Evolutionary conservation across 1,284 basidiomycete species (phyloP).

Genomic region (Apiotrichum mycotoxinovorans): DNA sequence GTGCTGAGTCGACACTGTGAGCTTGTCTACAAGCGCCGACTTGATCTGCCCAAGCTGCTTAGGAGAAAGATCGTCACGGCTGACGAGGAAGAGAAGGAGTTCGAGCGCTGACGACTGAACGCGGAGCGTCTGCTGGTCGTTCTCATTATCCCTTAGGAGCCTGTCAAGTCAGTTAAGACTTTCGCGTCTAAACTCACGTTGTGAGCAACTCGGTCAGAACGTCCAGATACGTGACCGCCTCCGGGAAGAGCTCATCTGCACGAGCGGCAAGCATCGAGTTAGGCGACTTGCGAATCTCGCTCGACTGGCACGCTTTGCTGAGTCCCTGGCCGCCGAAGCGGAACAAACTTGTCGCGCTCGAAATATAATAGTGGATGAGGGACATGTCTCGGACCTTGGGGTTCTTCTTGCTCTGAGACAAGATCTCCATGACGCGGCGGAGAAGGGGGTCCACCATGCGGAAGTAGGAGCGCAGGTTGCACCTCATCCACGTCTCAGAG

Average conservation of each 20-base stretch:
- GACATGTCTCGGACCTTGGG: slow-evolving; percentile 11
- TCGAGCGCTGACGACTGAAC: slow-evolving; percentile 75
- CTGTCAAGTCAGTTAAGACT: background rate
- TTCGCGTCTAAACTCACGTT: background rate
- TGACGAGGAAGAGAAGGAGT: slow-evolving; percentile 73
- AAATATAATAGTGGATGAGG: slow-evolving; percentile 41
- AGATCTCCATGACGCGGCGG: slow-evolving; percentile 53
- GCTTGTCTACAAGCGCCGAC: slow-evolving; percentile 65
- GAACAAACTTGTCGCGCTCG: slow-evolving; percentile 71
- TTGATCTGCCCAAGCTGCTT: slow-evolving; percentile 64
- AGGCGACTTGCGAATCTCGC: slow-evolving; percentile 23
- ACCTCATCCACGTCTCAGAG: slow-evolving; percentile 93
- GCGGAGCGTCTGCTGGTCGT: slow-evolving; percentile 48
- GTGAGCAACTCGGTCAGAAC: slow-evolving; percentile 12
- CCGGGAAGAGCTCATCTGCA: slow-evolving; percentile 10
- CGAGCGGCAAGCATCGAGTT: slow-evolving; percentile 10
- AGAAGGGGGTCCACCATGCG: slow-evolving; percentile 83
- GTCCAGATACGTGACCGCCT: slow-evolving; percentile 18
- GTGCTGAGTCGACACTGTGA: slow-evolving; percentile 69
- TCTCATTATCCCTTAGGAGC: slow-evolving; percentile 39
- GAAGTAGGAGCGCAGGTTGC: slow-evolving; percentile 82
- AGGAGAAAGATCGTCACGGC: slow-evolving; percentile 69
- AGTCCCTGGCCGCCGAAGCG: slow-evolving; percentile 79
- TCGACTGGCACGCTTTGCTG: slow-evolving; percentile 33
- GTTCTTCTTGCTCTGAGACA: background rate